Conservation (phyloP, 805 yeast genomes). For the Lachancea fermentati region DNA sequence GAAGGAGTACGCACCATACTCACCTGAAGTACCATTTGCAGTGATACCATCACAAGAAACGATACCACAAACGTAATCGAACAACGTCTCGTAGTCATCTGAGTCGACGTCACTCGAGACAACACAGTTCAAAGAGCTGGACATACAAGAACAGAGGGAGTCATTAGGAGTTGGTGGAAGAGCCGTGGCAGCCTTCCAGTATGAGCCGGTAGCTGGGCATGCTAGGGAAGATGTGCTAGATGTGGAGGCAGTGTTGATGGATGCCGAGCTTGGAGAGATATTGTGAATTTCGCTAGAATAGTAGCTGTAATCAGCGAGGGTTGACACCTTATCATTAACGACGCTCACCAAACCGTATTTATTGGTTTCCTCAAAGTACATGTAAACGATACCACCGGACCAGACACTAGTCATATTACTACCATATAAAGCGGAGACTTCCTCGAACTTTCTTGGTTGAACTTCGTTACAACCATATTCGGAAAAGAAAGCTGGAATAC, state of each 20-base stretch:
- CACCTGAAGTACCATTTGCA: constrained; percentile 58
- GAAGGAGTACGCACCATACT: constrained; percentile 69
- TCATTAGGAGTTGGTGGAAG: constrained; percentile 78
- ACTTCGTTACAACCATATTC: constrained; percentile 78
- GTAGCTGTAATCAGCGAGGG: constrained; percentile 59
- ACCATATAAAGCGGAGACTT: constrained; percentile 60
- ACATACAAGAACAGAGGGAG: constrained; percentile 59
- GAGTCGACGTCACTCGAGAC: constrained; percentile 47
- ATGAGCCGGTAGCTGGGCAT: constrained; percentile 52
- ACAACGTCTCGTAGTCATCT: constrained; percentile 57
- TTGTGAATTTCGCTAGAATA: constrained; percentile 53
- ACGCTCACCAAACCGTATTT: constrained; percentile 67
- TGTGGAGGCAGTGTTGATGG: constrained; percentile 36
- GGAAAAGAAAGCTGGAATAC: constrained; percentile 72
- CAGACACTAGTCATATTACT: constrained; percentile 72
- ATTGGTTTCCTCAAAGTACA: constrained; percentile 75
- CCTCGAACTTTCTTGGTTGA: constrained; percentile 65
- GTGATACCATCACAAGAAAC: constrained; percentile 56
- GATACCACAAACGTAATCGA: constrained; percentile 50
- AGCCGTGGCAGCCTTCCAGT: constrained; percentile 63
- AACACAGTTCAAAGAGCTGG: constrained; percentile 52
- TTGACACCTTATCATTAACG: constrained; percentile 42
- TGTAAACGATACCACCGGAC: constrained; percentile 88
- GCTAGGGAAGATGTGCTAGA: constrained; percentile 42
- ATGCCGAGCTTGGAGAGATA: constrained; percentile 49